Evolutionary conservation across 2,329 filamentous ascomycete species (phyloP).

Genomic region (Claviceps quebecensis): DNA sequence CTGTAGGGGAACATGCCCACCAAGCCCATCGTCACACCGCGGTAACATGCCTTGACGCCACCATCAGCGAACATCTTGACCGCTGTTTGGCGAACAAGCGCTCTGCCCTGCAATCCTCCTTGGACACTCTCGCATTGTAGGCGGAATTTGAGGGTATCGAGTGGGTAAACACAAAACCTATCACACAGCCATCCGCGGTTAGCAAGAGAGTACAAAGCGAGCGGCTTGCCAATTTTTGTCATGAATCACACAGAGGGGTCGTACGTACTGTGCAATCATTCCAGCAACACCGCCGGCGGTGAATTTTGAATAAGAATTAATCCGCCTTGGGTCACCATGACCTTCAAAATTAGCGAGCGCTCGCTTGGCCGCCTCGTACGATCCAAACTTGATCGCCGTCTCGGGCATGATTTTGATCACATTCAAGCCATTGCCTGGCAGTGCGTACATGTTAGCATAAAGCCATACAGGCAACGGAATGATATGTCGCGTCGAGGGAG

Average conservation of each 20-base stretch:
- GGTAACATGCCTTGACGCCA: slow-evolving; percentile 67
- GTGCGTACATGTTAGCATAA: neutral
- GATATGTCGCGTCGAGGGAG: neutral
- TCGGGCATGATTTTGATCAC: slow-evolving; percentile 98
- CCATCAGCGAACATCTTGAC: slow-evolving; percentile 73
- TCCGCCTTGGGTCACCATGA: slow-evolving; percentile 64
- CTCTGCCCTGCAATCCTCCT: slow-evolving; percentile 70
- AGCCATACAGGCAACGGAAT: neutral
- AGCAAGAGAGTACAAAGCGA: neutral
- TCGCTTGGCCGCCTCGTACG: slow-evolving; percentile 89
- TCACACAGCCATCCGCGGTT: neutral
- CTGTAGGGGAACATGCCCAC: slow-evolving; percentile 97
- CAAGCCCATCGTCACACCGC: slow-evolving; percentile 84
- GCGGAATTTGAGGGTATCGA: slow-evolving; percentile 68
- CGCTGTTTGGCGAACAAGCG: slow-evolving; percentile 68
- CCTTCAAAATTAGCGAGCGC: slow-evolving; percentile 77
- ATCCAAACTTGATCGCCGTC: slow-evolving; percentile 95
- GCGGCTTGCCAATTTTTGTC: neutral
- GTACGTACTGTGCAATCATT: slow-evolving; percentile 74
- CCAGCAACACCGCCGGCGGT: slow-evolving; percentile 80
- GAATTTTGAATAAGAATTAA: slow-evolving; percentile 78
- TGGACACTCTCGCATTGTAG: slow-evolving; percentile 92
- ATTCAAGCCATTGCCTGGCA: slow-evolving; percentile 80
- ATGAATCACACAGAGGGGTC: neutral
- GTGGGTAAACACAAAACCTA: slow-evolving; percentile 82